Conservation (phyloP, 2,329 filamentous ascomycete genomes). For the Pseudopithomyces maydicus region DNA sequence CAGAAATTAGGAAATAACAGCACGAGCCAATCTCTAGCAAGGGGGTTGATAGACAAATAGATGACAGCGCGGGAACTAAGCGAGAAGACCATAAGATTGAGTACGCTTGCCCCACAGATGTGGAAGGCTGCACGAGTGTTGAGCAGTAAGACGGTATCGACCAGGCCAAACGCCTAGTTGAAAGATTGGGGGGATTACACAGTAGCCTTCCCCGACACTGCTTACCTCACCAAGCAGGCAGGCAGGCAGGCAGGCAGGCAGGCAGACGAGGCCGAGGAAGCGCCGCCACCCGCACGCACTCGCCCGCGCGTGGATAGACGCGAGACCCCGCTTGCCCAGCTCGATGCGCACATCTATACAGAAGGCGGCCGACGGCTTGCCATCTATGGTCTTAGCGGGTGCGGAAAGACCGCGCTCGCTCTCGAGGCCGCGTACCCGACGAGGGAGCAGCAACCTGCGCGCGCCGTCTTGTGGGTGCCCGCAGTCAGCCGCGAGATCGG, state of each 20-base stretch:
- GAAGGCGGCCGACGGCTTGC: conserved; percentile 8
- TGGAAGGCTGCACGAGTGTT: too few species aligned
- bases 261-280: neutral
- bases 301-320: neutral
- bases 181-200: too few species aligned
- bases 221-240: too few species aligned
- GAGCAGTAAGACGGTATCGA: too few species aligned
- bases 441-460: conserved; percentile 21
- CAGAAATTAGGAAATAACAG: too few species aligned
- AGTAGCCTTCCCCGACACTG: too few species aligned
- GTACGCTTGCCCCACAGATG: too few species aligned
- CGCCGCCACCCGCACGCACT: neutral
- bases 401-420: conserved; percentile 15
- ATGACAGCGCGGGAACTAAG: too few species aligned
- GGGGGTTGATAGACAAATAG: too few species aligned
- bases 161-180: too few species aligned
- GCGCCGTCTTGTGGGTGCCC: conserved; percentile 18
- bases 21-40: too few species aligned
- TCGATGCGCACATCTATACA: conserved; percentile 6
- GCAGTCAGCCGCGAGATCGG: conserved; percentile 12
- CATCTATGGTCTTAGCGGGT: conserved; percentile 15
- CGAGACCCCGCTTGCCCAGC: conserved; percentile 9
- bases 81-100: too few species aligned
- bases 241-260: neutral
- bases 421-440: conserved; percentile 47